Evolutionary conservation across 2,329 filamentous ascomycete genomes (phyloP).

Genomic region (Aspergillus novoparasiticus): DNA sequence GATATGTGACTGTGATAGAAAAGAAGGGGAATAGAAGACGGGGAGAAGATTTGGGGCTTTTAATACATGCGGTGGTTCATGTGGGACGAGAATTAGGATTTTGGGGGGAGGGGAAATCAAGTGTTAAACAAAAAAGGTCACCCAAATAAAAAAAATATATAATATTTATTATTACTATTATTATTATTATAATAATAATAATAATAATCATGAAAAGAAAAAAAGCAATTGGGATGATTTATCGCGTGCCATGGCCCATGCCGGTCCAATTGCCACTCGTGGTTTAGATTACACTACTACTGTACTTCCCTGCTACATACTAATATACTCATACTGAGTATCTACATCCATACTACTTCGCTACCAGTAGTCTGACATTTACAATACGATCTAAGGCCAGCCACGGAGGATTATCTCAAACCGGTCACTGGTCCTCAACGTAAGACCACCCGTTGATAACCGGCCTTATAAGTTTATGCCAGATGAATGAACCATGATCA

Average conservation of each 20-base stretch:
- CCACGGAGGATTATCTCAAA: not conserved
- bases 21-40: not conserved
- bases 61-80: not conserved
- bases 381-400: not conserved
- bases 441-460: constrained; percentile 1
- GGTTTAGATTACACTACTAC: constrained; percentile 6
- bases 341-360: too few relatives aligned
- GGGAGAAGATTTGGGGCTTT: not conserved
- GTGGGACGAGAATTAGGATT: not conserved
- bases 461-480: not conserved
- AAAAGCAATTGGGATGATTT: constrained; percentile 2
- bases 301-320: too few relatives aligned
- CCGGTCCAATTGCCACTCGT: not conserved
- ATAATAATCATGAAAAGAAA: not conserved
- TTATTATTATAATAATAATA: not conserved
- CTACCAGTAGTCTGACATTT: too few relatives aligned
- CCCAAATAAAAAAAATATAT: not conserved
- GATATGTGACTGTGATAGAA: not conserved
- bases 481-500: not conserved
- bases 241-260: constrained; percentile 10
- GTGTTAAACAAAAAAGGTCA: not conserved
- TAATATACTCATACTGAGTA: too few relatives aligned
- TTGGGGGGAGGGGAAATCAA: not conserved
- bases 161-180: not conserved
- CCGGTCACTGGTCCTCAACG: not conserved